phyloP scores from a whole-genome alignment of 2,329 filamentous ascomycete species.

The Fusarium anthophilum region DNA sequence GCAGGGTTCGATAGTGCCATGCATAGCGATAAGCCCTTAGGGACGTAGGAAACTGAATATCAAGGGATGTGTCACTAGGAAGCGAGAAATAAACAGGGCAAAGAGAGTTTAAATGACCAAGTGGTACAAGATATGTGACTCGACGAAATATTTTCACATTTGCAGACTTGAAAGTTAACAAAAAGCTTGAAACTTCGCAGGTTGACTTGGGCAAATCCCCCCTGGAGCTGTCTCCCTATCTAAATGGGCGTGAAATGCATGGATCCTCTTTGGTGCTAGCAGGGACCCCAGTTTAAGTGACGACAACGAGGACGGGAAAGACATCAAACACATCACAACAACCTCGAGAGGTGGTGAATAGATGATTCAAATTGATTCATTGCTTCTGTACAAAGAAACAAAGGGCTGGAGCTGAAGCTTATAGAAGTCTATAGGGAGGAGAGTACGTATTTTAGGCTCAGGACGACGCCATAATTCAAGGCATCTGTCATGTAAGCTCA shows the following conservation, averaged over 20 bases:
- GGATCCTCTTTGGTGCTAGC: constrained; percentile 24
- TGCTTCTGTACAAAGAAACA: not conserved
- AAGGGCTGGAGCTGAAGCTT: not conserved
- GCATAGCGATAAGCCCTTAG: constrained; percentile 28
- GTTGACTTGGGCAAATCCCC: not conserved
- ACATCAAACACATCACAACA: constrained; percentile 26
- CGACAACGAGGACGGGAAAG: constrained; percentile 25
- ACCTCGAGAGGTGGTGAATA: constrained; percentile 6
- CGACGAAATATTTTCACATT: not conserved
- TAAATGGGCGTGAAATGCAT: constrained; percentile 32
- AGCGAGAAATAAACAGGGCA: not conserved
- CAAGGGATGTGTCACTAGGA: not conserved
- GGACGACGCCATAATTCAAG: constrained; percentile 1
- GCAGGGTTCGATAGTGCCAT: constrained; percentile 36
- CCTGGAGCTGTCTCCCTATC: constrained; percentile 8
- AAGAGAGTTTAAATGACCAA: not conserved
- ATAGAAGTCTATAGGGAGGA: not conserved
- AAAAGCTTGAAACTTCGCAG: not conserved
- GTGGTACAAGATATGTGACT: not conserved
- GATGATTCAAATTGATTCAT: not conserved
- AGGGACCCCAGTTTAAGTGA: constrained; percentile 37
- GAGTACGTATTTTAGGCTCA: not conserved
- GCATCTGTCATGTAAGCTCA: constrained; percentile 5
- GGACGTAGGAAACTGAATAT: not conserved
- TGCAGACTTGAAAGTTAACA: not conserved